Evolutionary conservation across 345 rosid species (phyloP).

Genomic region (Salix udensis): DNA sequence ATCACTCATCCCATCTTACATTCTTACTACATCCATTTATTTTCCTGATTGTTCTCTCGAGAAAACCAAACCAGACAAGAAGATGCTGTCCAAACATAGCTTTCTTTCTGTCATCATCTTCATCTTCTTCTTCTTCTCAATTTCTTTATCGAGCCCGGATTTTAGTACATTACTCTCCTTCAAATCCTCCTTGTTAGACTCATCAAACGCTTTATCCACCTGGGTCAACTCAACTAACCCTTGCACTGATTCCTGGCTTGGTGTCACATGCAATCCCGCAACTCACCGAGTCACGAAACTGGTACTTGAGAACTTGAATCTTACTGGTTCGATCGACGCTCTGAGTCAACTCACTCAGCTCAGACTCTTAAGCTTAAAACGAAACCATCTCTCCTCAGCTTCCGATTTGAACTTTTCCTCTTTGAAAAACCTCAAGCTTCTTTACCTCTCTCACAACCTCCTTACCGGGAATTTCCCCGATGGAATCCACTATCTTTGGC

Average conservation of each 20-base stretch:
- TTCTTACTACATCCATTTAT: background rate
- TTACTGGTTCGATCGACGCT: constrained; percentile 22
- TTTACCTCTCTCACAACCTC: constrained; percentile 40
- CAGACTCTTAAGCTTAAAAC: constrained; percentile 39
- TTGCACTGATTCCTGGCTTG: constrained; percentile 33
- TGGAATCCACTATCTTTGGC: constrained; percentile 24
- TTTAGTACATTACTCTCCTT: background rate
- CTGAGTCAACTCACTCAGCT: constrained; percentile 30
- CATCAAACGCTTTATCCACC: constrained; percentile 18
- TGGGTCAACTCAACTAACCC: constrained; percentile 33
- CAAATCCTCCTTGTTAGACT: constrained; percentile 5
- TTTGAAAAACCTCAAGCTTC: constrained; percentile 30
- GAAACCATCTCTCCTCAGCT: constrained; percentile 30
- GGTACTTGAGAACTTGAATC: constrained; percentile 32
- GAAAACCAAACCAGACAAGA: background rate
- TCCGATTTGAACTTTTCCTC: constrained; percentile 20
- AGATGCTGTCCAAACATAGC: background rate
- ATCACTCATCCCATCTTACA: too few species aligned
- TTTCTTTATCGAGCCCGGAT: constrained; percentile 12
- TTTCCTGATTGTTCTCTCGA: background rate
- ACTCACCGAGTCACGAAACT: constrained; percentile 36
- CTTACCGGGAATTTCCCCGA: constrained; percentile 32
- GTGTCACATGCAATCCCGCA: constrained; percentile 34
- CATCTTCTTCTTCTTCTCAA: constrained; percentile 1
- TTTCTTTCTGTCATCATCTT: background rate